A percentile compares a stretch with the other conserved stretches of the same genome.
phyloP scores from a whole-genome alignment of 2,329 filamentous ascomycete genomes.

The Colletotrichum sp. region DNA sequence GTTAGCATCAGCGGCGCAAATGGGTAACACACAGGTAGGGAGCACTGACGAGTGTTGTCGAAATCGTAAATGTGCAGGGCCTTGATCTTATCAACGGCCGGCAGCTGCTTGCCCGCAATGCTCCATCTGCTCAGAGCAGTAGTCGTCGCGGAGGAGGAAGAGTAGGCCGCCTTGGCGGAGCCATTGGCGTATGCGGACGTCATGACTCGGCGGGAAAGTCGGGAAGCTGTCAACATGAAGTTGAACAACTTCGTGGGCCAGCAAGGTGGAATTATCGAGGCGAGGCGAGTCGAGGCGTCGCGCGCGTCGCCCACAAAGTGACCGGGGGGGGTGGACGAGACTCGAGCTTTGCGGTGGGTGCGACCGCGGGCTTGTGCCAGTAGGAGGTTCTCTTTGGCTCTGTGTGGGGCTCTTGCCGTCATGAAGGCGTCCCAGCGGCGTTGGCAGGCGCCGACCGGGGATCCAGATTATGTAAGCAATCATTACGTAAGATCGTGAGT shows the following conservation, averaged over 20 bases:
- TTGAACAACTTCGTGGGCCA: constrained; percentile 9
- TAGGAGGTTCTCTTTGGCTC: background rate
- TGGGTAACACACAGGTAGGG: background rate
- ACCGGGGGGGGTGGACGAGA: background rate
- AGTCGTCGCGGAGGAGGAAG: constrained; percentile 53
- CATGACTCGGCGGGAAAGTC: constrained; percentile 21
- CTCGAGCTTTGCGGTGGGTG: constrained; percentile 8
- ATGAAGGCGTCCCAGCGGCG: background rate
- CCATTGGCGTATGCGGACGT: constrained; percentile 22
- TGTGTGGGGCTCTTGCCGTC: constrained; percentile 5
- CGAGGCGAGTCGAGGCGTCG: background rate
- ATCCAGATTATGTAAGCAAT: background rate
- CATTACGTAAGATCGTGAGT: background rate
- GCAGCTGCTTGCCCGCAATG: constrained; percentile 71
- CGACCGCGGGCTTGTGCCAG: constrained; percentile 9
- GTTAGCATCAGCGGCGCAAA: constrained; percentile 3
- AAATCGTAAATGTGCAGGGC: constrained; percentile 95
- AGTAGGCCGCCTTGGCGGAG: constrained; percentile 17
- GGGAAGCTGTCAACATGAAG: constrained; percentile 24
- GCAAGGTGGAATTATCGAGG: background rate
- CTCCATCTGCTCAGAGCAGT: constrained; percentile 88
- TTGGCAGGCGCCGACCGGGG: background rate
- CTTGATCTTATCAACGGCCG: constrained; percentile 72
- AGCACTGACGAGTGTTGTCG: constrained; percentile 79
- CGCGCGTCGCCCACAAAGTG: constrained; percentile 2